Conservation (phyloP, 1,284 basidiomycete species). For the Phaffia rhodozyma region DNA sequence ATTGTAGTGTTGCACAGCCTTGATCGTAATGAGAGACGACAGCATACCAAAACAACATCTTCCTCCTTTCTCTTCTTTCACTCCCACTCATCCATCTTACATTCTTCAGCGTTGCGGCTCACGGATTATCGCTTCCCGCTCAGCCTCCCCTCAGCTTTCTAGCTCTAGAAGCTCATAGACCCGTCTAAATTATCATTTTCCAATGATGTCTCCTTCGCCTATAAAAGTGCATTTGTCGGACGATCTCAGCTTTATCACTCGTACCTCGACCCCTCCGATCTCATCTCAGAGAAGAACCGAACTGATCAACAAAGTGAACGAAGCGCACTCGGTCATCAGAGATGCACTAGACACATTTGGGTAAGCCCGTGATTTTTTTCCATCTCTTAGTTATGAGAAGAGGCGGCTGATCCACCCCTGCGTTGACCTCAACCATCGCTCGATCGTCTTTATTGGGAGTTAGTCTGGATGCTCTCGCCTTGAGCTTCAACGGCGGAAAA, state of each 20-base stretch:
- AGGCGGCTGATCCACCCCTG: not conserved
- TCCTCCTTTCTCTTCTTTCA: not conserved
- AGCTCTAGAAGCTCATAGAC: not conserved
- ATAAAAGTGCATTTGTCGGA: not conserved
- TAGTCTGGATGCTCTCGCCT: slow-evolving; percentile 55
- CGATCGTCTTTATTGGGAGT: slow-evolving; percentile 4
- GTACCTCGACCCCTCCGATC: slow-evolving; percentile 4
- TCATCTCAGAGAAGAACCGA: not conserved
- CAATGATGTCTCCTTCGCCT: not conserved
- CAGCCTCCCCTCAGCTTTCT: not conserved
- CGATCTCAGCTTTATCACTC: not conserved
- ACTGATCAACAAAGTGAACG: slow-evolving; percentile 52
- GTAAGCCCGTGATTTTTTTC: slow-evolving; percentile 38
- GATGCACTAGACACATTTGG: slow-evolving; percentile 58
- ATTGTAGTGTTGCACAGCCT: not conserved
- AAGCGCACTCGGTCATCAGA: slow-evolving; percentile 68
- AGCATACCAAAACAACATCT: not conserved
- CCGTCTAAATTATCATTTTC: not conserved
- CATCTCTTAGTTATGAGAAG: not conserved
- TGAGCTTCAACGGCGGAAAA: slow-evolving; percentile 97
- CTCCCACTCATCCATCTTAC: not conserved
- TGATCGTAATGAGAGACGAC: not conserved
- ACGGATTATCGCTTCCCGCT: not conserved
- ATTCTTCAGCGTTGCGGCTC: not conserved
- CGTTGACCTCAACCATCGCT: not conserved